phyloP scores from a whole-genome alignment of 345 rosid genomes.

The Capsella bursapastoris region DNA sequence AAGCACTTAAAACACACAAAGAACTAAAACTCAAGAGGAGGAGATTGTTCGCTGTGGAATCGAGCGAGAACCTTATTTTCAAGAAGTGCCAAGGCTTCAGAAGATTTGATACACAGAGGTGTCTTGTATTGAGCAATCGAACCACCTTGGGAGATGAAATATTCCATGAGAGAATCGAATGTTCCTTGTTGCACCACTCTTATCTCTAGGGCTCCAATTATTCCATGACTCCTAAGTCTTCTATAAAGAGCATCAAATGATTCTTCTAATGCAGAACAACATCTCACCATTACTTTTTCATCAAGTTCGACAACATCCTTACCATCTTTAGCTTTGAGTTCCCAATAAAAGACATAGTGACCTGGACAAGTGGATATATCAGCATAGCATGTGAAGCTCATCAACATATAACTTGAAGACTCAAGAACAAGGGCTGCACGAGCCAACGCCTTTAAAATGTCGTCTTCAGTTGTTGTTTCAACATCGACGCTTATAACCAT shows the following conservation, averaged over 20 bases:
- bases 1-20: background rate
- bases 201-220: conserved; percentile 64
- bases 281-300: conserved; percentile 52
- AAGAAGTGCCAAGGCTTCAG: conserved; percentile 37
- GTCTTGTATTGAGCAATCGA: conserved; percentile 71
- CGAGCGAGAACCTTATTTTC: conserved; percentile 4
- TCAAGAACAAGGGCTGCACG: conserved; percentile 50
- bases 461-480: conserved; percentile 70
- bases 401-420: conserved; percentile 51
- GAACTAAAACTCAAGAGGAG: background rate
- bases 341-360: conserved; percentile 67
- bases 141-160: conserved; percentile 57
- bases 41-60: background rate
- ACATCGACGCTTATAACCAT: conserved; percentile 54
- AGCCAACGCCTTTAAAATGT: conserved; percentile 57
- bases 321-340: conserved; percentile 49
- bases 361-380: conserved; percentile 61
- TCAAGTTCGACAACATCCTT: conserved; percentile 39
- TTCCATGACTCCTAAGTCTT: conserved; percentile 47
- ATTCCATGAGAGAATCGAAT: conserved; percentile 71
- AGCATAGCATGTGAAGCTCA: conserved; percentile 59
- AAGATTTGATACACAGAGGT: conserved; percentile 62
- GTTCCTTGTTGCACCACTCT: conserved; percentile 64
- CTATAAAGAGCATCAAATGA: conserved; percentile 56
- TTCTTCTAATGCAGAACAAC: conserved; percentile 63